These are phyloP conservation scores for Solanum verrucosum DNA, from an alignment of 257 asterid genomes.

Conservation along the genomic window DNA sequence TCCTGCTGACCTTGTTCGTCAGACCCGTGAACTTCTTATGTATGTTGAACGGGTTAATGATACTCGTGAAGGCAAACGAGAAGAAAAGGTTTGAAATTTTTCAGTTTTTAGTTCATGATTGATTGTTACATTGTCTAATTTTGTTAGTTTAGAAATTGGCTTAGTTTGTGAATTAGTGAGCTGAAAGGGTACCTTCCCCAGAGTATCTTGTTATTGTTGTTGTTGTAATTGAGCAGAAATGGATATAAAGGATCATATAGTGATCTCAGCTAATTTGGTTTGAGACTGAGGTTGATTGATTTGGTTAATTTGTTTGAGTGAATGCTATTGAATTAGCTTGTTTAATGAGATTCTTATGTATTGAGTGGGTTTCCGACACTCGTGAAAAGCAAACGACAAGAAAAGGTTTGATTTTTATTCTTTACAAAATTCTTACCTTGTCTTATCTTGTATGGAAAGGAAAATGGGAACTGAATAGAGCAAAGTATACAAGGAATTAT, in stretches of 20 bases:
- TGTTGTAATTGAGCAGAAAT: neutral
- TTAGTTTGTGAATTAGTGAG: neutral
- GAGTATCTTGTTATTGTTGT: neutral
- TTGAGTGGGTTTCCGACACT: slow-evolving; percentile 15
- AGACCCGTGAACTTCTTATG: slow-evolving; percentile 79
- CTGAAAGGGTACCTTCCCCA: neutral
- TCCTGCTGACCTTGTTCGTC: slow-evolving; percentile 80
- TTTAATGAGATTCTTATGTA: neutral
- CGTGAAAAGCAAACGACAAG: neutral
- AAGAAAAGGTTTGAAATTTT: slow-evolving; percentile 38
- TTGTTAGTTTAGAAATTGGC: neutral
- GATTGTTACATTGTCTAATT: neutral
- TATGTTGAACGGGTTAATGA: slow-evolving; percentile 41
- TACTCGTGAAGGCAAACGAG: slow-evolving; percentile 69
- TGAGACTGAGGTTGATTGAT: neutral
- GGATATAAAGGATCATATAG: neutral
- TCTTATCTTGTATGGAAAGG: neutral
- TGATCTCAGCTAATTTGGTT: neutral
- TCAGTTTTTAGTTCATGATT: slow-evolving; percentile 8
- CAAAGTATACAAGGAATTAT: neutral
- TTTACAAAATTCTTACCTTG: neutral
- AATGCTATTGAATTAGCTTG: neutral
- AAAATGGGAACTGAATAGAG: neutral
- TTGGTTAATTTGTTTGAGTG: neutral
- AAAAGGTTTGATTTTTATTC: neutral